A percentile compares a stretch with the other conserved stretches of the same genome.
Evolutionary conservation across 495 filamentous ascomycete genomes (phyloP).

Genomic region (Penicillium arizonense): DNA sequence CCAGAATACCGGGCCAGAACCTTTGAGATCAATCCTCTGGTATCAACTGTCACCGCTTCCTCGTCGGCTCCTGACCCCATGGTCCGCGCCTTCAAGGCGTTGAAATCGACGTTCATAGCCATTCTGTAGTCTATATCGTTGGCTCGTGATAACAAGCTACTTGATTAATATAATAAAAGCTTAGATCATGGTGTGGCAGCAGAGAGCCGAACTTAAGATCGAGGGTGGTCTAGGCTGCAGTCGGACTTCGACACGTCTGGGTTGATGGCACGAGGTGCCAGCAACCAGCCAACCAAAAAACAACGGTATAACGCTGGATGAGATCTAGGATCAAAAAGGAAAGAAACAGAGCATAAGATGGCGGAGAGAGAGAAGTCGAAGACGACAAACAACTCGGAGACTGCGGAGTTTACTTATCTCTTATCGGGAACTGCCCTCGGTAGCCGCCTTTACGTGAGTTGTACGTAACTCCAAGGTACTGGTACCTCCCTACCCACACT

Average conservation of each 20-base stretch:
- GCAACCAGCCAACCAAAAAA: background rate
- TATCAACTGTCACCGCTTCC: constrained; percentile 98
- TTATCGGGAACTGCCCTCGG: constrained; percentile 2
- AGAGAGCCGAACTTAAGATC: background rate
- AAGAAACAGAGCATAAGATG: background rate
- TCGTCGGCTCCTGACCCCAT: constrained; percentile 84
- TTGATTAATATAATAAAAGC: no score
- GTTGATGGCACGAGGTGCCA: no score
- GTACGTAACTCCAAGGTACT: background rate
- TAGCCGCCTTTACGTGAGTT: background rate
- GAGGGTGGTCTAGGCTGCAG: constrained; percentile 1
- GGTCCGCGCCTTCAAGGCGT: constrained; percentile 79
- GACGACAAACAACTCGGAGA: constrained; percentile 1
- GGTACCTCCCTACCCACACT: background rate
- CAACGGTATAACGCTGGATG: background rate
- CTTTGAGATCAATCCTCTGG: constrained; percentile 94
- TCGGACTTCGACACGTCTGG: background rate
- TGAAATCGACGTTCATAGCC: constrained; percentile 67
- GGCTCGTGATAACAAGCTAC: background rate
- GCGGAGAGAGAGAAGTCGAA: background rate
- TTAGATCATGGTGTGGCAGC: no score
- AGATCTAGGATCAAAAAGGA: background rate
- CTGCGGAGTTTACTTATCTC: constrained; percentile 13
- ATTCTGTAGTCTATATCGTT: constrained; percentile 38
- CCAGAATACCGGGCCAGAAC: constrained; percentile 93